A percentile compares a stretch with the other conserved stretches of the same genome.
These are phyloP conservation scores for Colletotrichum sp. DNA, from an alignment of 2,329 filamentous ascomycete species.

Conservation along the genomic window DNA sequence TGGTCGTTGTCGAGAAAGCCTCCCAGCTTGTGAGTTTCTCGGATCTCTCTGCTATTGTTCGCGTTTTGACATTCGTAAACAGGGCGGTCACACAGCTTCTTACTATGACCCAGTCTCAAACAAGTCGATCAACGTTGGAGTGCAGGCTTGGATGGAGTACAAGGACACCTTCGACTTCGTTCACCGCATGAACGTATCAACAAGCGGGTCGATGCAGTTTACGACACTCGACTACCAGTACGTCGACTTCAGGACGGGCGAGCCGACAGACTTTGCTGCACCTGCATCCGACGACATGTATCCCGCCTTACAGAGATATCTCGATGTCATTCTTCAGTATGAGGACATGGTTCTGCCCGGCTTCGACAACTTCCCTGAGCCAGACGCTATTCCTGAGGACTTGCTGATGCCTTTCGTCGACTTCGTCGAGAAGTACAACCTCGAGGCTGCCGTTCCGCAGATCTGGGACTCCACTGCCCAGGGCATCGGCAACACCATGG, in stretches of 20 bases:
- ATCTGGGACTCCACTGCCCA: slow-evolving; percentile 23
- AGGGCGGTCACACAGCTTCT: slow-evolving; percentile 37
- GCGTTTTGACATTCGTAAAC: not conserved
- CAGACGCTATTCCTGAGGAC: slow-evolving; percentile 47
- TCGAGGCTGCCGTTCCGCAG: slow-evolving; percentile 42
- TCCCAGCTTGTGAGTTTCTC: slow-evolving; percentile 28
- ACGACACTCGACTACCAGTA: slow-evolving; percentile 24
- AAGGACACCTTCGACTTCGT: slow-evolving; percentile 35
- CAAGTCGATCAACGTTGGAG: slow-evolving; percentile 23
- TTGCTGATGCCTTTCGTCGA: slow-evolving; percentile 51
- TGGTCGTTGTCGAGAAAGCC: slow-evolving; percentile 44
- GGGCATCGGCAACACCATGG: slow-evolving; percentile 24
- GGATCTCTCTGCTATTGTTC: not conserved
- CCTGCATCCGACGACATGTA: slow-evolving; percentile 25
- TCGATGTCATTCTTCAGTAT: slow-evolving; percentile 32
- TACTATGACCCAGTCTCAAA: slow-evolving; percentile 31
- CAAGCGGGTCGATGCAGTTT: slow-evolving; percentile 29
- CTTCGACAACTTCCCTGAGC: slow-evolving; percentile 43
- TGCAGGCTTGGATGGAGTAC: slow-evolving; percentile 31
- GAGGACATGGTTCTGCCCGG: slow-evolving; percentile 37
- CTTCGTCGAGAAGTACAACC: slow-evolving; percentile 51
- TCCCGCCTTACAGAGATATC: slow-evolving; percentile 31
- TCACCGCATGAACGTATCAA: slow-evolving; percentile 34
- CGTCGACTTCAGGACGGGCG: slow-evolving; percentile 41
- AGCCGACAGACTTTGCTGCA: slow-evolving; percentile 27